Percentiles rank a stretch among this genome's conserved stretches.
Evolutionary conservation across 1,284 basidiomycete species (phyloP).

Genomic region (Marasmius sp.): DNA sequence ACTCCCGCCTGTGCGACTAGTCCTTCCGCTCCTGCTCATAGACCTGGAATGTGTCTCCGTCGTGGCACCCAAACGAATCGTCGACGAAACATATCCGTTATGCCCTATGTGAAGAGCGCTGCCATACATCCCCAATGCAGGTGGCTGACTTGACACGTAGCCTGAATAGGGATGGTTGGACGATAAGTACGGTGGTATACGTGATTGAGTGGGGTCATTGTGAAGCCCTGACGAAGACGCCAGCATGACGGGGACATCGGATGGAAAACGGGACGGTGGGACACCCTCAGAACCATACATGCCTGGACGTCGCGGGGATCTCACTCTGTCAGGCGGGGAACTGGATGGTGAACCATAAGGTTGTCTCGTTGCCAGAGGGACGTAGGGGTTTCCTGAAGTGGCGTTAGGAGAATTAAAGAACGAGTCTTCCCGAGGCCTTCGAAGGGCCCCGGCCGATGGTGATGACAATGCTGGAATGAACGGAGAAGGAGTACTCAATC

Average conservation of each 20-base stretch:
- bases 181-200: not conserved
- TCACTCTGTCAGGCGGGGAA: too few relatives aligned
- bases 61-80: not conserved
- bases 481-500: too few relatives aligned
- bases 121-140: not conserved
- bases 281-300: too few relatives aligned
- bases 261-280: not conserved
- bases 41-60: not conserved
- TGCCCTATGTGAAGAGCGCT: not conserved
- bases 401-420: too few relatives aligned
- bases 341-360: too few relatives aligned
- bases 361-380: too few relatives aligned
- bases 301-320: too few relatives aligned
- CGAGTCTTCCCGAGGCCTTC: too few relatives aligned
- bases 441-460: too few relatives aligned
- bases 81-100: not conserved
- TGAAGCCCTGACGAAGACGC: not conserved
- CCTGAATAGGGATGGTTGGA: not conserved
- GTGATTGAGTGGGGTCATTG: not conserved
- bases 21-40: not conserved
- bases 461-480: too few relatives aligned
- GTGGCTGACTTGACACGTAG: not conserved
- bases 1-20: not conserved
- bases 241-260: not conserved
- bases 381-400: too few relatives aligned